Percentiles rank a stretch among this genome's conserved stretches.
Conservation (phyloP, 305 asterid species). For the Fraxinus sp. region DNA sequence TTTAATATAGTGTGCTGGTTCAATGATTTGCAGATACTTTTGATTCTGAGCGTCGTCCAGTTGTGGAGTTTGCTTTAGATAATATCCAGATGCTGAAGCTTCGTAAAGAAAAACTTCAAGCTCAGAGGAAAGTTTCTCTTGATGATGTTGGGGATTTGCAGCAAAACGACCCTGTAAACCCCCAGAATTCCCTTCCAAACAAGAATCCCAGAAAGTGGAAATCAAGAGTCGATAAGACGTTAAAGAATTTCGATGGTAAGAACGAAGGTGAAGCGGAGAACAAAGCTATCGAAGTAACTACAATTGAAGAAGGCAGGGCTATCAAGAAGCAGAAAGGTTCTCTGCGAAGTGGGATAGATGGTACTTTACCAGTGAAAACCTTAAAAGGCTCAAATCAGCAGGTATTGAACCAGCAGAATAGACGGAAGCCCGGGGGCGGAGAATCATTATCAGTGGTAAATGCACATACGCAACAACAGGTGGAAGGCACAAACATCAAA, state of each 20-base stretch:
- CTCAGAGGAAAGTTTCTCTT: constrained; percentile 38
- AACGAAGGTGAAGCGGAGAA: constrained; percentile 28
- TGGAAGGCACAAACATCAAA: constrained; percentile 19
- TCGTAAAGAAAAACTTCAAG: constrained; percentile 58
- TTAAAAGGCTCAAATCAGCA: constrained; percentile 24
- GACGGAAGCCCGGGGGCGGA: constrained; percentile 18
- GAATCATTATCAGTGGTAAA: constrained; percentile 26
- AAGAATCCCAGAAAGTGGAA: constrained; percentile 53
- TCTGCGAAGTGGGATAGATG: constrained; percentile 16
- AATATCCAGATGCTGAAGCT: constrained; percentile 75
- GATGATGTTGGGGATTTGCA: constrained; percentile 25
- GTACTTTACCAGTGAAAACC: constrained; percentile 29
- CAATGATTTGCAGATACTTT: constrained; percentile 56
- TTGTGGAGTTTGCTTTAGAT: constrained; percentile 95
- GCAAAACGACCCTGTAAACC: constrained; percentile 27
- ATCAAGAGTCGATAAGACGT: constrained; percentile 32
- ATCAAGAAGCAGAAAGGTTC: constrained; percentile 34
- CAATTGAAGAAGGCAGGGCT: constrained; percentile 29
- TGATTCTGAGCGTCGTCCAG: constrained; percentile 84
- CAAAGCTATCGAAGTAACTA: constrained; percentile 23
- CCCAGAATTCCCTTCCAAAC: constrained; percentile 26
- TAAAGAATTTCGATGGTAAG: constrained; percentile 29
- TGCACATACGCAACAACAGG: constrained; percentile 25
- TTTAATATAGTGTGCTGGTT: not conserved
- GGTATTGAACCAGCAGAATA: constrained; percentile 22